Conservation (phyloP, 345 rosid genomes). For the Cardamine chenopodiifolia region DNA sequence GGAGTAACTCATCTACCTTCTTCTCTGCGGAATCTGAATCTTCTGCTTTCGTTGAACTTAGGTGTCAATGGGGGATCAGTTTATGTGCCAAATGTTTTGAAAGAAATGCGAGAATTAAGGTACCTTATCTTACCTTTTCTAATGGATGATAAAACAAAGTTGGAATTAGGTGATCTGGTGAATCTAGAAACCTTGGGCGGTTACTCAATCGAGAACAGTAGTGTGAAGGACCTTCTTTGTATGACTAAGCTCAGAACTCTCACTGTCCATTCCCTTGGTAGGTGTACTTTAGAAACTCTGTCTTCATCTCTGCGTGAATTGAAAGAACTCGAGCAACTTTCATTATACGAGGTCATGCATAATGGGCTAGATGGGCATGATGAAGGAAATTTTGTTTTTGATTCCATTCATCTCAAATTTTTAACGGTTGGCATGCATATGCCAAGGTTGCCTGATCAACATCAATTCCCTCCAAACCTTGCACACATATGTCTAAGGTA, state of each 20-base stretch:
- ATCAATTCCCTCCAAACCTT: conserved; percentile 41
- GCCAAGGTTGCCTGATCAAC: conserved; percentile 42
- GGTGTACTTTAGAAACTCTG: conserved; percentile 19
- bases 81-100: conserved; percentile 41
- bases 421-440: conserved; percentile 26
- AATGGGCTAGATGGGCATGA: too few species aligned
- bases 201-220: background rate
- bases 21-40: conserved; percentile 35
- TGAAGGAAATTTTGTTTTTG: background rate
- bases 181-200: background rate
- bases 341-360: too few species aligned
- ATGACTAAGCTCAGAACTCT: conserved; percentile 31
- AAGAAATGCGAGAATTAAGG: conserved; percentile 34
- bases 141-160: conserved; percentile 15
- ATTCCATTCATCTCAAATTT: conserved; percentile 24
- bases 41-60: conserved; percentile 34
- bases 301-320: conserved; percentile 26
- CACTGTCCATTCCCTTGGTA: background rate
- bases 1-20: conserved; percentile 25
- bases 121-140: conserved; percentile 25
- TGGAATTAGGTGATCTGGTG: conserved; percentile 25
- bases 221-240: conserved; percentile 14
- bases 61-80: conserved; percentile 7
- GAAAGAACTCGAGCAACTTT: conserved; percentile 15
- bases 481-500: conserved; percentile 29